Conservation (phyloP, 768 basidiomycete genomes). For the Podaxis carcinomalis region DNA sequence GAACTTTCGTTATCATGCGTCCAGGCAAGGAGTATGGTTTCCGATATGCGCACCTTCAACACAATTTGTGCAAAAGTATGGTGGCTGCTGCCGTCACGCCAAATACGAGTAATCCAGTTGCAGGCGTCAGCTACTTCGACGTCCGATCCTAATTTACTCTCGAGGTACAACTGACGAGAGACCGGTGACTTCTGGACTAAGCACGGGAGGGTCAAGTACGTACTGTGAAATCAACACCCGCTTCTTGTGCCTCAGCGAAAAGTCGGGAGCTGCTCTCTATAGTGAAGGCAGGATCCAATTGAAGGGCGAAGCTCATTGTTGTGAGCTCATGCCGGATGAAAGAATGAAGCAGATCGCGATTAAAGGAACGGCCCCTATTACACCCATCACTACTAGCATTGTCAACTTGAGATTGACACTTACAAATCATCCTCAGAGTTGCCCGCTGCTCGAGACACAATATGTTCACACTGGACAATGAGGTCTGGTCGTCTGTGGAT, state of each 20-base stretch:
- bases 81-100: conserved; percentile 56
- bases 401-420: conserved; percentile 9
- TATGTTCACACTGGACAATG: conserved; percentile 48
- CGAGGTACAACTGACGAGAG: conserved; percentile 46
- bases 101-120: conserved; percentile 41
- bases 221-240: conserved; percentile 56
- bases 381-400: not conserved
- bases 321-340: conserved; percentile 51
- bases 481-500: conserved; percentile 44
- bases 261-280: conserved; percentile 47
- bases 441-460: conserved; percentile 29
- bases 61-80: conserved; percentile 51
- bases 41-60: conserved; percentile 42
- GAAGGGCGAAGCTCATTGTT: conserved; percentile 45
- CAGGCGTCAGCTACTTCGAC: conserved; percentile 30
- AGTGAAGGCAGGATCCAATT: conserved; percentile 46
- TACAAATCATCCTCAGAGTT: conserved; percentile 28
- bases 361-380: conserved; percentile 25
- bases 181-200: conserved; percentile 5
- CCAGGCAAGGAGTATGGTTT: not conserved
- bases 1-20: not conserved
- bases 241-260: conserved; percentile 56
- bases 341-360: conserved; percentile 52
- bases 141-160: conserved; percentile 55
- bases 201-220: conserved; percentile 12